These are phyloP conservation scores for Neurospora sp. DNA, from an alignment of 495 filamentous ascomycete species.

Conservation along the genomic window DNA sequence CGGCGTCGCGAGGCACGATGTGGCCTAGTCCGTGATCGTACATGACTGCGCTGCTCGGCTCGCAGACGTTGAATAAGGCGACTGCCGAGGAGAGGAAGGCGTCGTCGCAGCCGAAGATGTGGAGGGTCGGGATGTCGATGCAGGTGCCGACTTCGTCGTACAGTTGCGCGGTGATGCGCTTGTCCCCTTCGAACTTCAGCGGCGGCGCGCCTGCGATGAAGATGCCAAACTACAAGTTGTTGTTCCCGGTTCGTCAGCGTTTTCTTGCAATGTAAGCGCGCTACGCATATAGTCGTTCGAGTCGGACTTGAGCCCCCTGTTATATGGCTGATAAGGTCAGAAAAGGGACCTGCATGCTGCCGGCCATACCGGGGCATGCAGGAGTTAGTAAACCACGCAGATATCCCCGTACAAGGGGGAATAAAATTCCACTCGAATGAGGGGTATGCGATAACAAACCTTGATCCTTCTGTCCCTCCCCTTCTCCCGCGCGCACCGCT, in stretches of 20 bases:
- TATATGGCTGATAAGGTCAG: no score
- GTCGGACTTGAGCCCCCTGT: no score
- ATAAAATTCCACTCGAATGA: not conserved
- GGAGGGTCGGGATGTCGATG: conserved; percentile 44
- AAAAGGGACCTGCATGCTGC: no score
- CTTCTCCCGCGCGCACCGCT: conserved; percentile 17
- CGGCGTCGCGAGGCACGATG: conserved; percentile 39
- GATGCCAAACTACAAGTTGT: conserved; percentile 31
- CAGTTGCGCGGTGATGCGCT: conserved; percentile 26
- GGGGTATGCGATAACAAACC: conserved; percentile 1
- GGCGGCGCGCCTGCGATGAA: conserved; percentile 47
- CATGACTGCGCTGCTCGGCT: conserved; percentile 35
- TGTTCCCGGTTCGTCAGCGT: not conserved
- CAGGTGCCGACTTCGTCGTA: conserved; percentile 35
- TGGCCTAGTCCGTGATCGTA: conserved; percentile 50
- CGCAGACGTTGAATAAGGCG: conserved; percentile 47
- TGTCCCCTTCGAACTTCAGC: conserved; percentile 25
- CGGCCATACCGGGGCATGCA: not conserved
- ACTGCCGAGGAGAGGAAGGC: conserved; percentile 41
- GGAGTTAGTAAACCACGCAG: not conserved
- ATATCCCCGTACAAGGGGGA: not conserved
- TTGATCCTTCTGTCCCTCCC: conserved; percentile 39
- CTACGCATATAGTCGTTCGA: no score
- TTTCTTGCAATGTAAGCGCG: not conserved
- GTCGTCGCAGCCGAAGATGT: conserved; percentile 47